Evolutionary conservation across 75 land plant species (phyloP), one percentile per base, ranked within the genome.

Genomic region (Isoetes taiwanensis): DNA sequence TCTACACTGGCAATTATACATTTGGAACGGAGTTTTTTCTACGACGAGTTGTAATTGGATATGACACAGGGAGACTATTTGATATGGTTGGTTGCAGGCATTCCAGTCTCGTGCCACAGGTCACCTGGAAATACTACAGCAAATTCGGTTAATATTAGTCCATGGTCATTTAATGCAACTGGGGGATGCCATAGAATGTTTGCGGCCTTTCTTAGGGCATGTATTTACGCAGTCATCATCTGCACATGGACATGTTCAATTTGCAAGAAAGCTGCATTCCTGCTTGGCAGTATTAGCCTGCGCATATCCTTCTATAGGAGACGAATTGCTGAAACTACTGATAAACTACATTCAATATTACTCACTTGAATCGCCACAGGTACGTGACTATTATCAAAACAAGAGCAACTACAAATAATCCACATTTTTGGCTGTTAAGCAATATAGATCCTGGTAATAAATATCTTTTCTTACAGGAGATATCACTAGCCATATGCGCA

Each of bases 141-240:
- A 78, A 58, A 68, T 81, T 34, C 2, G 65, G 29, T 26, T 71
- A 37, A 69, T 84, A 25, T 34, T 81, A 14, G 28, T 64, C 28
- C 61, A 78, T 30, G 52, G 46, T 42, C 56, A 41, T 20, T 54
- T 39, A 2, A 29, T 27, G 24, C 61, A 72, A 28, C 56, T 66
- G 41, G 50, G 5, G 16, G 59, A 43, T 33, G 63, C 65, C 28
- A 56, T 64, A 32, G 32, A 55, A 54, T 84, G 80, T 41, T 58
- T 84, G 41, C 64, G 64, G 50, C 85, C 89, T 23, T 73, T 84
- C 41, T 14, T 78, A 32, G 64, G 56, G 32, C 73, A 53, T 62
- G 54, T 80, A 0, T 29, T 73, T 5, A 19, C 81, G 39, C 48
- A 57, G 29, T 29, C 52, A 26, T 52, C 69, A 2, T 60, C 61